These are phyloP conservation scores for Spergularia marina DNA, from an alignment of 148 eudicot genomes.

Conservation along the genomic window DNA sequence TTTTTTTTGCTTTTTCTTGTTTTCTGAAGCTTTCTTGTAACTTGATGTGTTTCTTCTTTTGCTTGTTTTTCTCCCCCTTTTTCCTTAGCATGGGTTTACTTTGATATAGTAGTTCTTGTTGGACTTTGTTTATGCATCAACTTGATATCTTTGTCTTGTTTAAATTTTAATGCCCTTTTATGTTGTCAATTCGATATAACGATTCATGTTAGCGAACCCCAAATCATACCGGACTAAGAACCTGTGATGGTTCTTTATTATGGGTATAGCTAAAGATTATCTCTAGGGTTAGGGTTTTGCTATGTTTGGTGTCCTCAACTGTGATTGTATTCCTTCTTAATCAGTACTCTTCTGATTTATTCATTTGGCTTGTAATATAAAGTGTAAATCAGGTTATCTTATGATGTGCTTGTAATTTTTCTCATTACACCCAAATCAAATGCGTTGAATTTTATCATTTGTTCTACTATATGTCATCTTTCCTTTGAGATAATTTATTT, in stretches of 20 bases:
- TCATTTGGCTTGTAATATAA: not conserved
- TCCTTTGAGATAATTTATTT: not conserved
- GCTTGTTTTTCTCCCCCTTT: not conserved
- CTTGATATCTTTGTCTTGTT: not conserved
- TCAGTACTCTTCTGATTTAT: not conserved
- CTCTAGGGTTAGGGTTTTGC: conserved; percentile 20
- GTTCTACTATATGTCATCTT: too few species aligned
- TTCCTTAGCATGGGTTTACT: conserved; percentile 7
- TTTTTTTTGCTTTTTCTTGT: not conserved
- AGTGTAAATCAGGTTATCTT: not conserved
- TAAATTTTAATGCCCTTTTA: not conserved
- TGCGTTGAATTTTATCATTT: too few species aligned
- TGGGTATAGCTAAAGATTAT: not conserved
- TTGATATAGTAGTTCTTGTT: not conserved
- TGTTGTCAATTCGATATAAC: not conserved
- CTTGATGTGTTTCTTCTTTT: conserved; percentile 22
- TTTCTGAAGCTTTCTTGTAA: conserved; percentile 28
- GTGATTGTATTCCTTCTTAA: not conserved
- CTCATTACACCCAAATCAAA: not conserved
- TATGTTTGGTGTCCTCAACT: not conserved
- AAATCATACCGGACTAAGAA: not conserved
- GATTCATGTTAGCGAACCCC: not conserved
- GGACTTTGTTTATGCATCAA: not conserved
- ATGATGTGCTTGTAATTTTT: not conserved
- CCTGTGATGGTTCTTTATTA: not conserved